Evolutionary conservation across 139 green algal species (phyloP), one percentile per base, ranked within the genome.

Genomic region (Coelastrella sp.): DNA sequence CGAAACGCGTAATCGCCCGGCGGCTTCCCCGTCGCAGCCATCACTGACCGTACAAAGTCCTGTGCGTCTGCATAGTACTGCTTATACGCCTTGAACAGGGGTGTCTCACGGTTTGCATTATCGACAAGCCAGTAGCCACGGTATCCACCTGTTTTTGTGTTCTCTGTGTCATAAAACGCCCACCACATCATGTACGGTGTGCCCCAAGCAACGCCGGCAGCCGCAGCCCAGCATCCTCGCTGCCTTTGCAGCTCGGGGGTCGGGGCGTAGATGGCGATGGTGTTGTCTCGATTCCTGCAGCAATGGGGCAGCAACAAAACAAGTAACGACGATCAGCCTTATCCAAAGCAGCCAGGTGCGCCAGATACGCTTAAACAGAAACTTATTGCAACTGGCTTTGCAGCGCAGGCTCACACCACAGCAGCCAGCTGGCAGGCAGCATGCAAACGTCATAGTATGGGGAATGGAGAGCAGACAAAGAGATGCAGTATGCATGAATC

Each of bases 91-190:
- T 60, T 61, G 56, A 75, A 89, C 85, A 89, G n/a, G 6, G 85
- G 85, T 8, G 85, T 89, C 19, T 20, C 72, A 11, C 72, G 22
- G 85, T 89, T 89, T 15, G 56, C 72, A 61, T 89, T 89, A 24
- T 89, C 85, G 5, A 89, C 85, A 4, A 89, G 85, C 85, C 85
- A 89, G 72, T 83, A 89, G 57, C 85, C 85, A 19, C 85, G 85
- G 63, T 73, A 89, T 7, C 25, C 72, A 8, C 85, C 85, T 49
- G 70, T 70, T 58, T 65, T 61, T 12, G 85, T 89, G 35, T 73
- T 57, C 20, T 89, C 85, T 8, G 70, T 89, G 57, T 89, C 85
- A 6, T 89, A 82, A 20, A 89, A 89, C 6, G 70, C 72, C 85
- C 85, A 89, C 85, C 85, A 89, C 35, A 89, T 59, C 85, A 89